A percentile compares a stretch with the other conserved stretches of the same genome.
phyloP scores from a whole-genome alignment of 768 basidiomycete species.

The Crucibulum laeve region DNA sequence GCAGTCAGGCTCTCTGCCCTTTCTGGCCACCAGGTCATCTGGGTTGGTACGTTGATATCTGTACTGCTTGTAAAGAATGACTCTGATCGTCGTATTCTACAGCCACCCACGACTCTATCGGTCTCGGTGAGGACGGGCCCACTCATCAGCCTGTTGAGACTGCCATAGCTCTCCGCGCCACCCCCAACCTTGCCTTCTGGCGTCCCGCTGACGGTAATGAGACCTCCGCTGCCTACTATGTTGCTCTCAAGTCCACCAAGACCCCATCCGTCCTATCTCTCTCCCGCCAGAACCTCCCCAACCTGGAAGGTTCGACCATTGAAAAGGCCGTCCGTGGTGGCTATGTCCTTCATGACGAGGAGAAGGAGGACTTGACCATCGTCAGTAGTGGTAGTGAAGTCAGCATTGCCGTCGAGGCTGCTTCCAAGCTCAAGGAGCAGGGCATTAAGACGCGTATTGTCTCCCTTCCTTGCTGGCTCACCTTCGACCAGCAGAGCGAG shows the following conservation, averaged over 20 bases:
- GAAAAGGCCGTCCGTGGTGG: conserved; percentile 82
- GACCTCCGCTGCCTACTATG: conserved; percentile 88
- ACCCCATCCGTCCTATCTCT: conserved; percentile 84
- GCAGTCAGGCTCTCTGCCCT: conserved; percentile 90
- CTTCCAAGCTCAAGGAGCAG: conserved; percentile 68
- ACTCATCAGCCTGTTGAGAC: conserved; percentile 96
- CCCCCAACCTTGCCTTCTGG: conserved; percentile 91
- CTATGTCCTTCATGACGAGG: conserved; percentile 83
- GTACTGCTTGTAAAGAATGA: not conserved
- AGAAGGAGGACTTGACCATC: conserved; percentile 80
- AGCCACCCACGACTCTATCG: conserved; percentile 96
- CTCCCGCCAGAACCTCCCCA: conserved; percentile 89
- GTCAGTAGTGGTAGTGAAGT: conserved; percentile 91
- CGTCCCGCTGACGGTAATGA: conserved; percentile 95
- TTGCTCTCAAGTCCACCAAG: conserved; percentile 65
- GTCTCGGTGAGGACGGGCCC: conserved; percentile 90
- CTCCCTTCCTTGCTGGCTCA: conserved; percentile 85
- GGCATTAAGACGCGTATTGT: conserved; percentile 82
- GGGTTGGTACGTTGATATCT: conserved; percentile 64
- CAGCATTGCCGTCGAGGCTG: conserved; percentile 82
- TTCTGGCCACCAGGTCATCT: conserved; percentile 86
- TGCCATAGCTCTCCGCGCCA: conserved; percentile 79
- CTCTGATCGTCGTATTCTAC: conserved; percentile 2
- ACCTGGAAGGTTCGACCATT: conserved; percentile 83
- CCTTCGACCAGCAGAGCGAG: conserved; percentile 77